phyloP scores from a whole-genome alignment of 495 filamentous ascomycete species.

The Penicillium lagena region DNA sequence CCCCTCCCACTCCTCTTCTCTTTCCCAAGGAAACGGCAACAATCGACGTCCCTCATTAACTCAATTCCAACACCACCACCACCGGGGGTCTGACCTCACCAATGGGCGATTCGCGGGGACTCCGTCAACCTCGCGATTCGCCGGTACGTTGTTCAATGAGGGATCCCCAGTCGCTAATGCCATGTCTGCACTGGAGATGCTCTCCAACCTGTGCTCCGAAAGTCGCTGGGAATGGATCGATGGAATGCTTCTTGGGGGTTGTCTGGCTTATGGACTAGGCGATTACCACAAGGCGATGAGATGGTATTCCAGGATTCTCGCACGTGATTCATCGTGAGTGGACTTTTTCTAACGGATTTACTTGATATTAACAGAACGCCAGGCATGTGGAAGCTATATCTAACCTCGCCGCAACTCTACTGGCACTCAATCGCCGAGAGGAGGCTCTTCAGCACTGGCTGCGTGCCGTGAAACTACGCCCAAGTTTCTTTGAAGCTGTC shows the following conservation, averaged over 20 bases:
- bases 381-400: conserved; percentile 95
- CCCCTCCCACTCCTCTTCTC: conserved; percentile 2
- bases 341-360: background rate
- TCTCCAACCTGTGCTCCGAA: conserved; percentile 76
- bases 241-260: conserved; percentile 89
- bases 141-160: conserved; percentile 24
- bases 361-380: conserved; percentile 3
- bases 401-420: conserved; percentile 82
- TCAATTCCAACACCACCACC: conserved; percentile 20
- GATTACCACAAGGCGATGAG: conserved; percentile 79
- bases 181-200: conserved; percentile 65
- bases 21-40: conserved; percentile 10
- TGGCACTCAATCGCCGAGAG: conserved; percentile 72
- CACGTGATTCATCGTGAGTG: conserved; percentile 70
- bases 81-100: conserved; percentile 18
- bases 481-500: conserved; percentile 92
- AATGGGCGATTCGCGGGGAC: conserved; percentile 21
- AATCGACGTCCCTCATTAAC: conserved; percentile 21
- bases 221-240: conserved; percentile 93
- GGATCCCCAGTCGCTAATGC: conserved; percentile 42
- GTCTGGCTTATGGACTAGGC: conserved; percentile 86
- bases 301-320: conserved; percentile 84
- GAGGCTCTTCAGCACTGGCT: conserved; percentile 88
- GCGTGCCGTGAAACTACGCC: conserved; percentile 72
- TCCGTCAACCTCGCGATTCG: conserved; percentile 30